These are phyloP conservation scores for Quercus dentata DNA, from an alignment of 306 rosid species.

Conservation along the genomic window DNA sequence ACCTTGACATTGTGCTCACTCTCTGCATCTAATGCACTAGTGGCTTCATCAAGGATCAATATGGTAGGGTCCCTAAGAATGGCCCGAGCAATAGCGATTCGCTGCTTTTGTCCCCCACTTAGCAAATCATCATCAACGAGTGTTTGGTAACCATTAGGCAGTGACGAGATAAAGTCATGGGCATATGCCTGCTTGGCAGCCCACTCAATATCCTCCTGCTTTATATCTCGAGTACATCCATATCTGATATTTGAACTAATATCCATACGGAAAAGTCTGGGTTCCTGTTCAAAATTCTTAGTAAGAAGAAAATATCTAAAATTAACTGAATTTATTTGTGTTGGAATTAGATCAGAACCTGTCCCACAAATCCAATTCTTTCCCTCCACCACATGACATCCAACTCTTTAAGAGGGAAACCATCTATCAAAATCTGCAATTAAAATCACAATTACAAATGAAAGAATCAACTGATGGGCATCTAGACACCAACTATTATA, in stretches of 20 bases:
- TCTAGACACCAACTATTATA: neutral
- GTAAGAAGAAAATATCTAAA: constrained; percentile 14
- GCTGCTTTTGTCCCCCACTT: constrained; percentile 97
- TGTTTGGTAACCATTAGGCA: constrained; percentile 84
- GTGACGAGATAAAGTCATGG: constrained; percentile 75
- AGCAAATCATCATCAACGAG: constrained; percentile 89
- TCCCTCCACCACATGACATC: constrained; percentile 93
- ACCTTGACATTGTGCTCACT: constrained; percentile 92
- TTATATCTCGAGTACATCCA: constrained; percentile 68
- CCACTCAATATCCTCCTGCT: constrained; percentile 77
- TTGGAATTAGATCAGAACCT: constrained; percentile 49
- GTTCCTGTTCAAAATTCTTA: constrained; percentile 57
- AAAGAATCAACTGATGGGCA: neutral
- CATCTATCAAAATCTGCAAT: constrained; percentile 84
- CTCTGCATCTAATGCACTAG: constrained; percentile 97
- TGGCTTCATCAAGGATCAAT: constrained; percentile 96
- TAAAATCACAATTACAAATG: constrained; percentile 3
- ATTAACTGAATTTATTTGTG: constrained; percentile 11
- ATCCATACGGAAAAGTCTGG: constrained; percentile 84
- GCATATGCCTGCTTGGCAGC: constrained; percentile 98
- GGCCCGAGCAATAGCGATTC: constrained; percentile 95
- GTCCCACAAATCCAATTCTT: constrained; percentile 89
- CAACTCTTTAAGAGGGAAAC: constrained; percentile 62
- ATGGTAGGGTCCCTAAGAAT: constrained; percentile 87
- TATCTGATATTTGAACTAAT: constrained; percentile 83